These are phyloP conservation scores for Marchantia paleacea DNA, from an alignment of 225 moss, liverwort and hornwort genomes.

Conservation along the genomic window DNA sequence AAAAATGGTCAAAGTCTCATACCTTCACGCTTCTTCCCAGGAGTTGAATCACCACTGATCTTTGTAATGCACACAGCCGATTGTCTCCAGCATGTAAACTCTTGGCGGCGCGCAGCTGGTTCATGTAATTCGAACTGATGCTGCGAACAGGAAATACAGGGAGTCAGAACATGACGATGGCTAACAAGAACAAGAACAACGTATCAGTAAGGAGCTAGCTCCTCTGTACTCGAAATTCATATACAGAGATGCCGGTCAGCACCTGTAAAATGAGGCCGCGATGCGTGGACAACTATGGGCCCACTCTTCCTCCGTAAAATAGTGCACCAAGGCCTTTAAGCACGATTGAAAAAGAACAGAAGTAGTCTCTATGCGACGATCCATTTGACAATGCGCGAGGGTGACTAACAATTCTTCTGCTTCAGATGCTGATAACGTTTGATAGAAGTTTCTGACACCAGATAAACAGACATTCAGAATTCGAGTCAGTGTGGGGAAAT, in stretches of 20 bases:
- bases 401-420: conserved; percentile 24
- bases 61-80: conserved; percentile 31
- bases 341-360: conserved; percentile 23
- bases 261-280: conserved; percentile 34
- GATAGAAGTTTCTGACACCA: conserved; percentile 24
- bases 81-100: conserved; percentile 26
- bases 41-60: conserved; percentile 25
- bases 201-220: background rate
- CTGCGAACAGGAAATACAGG: conserved; percentile 15
- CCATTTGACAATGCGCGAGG: conserved; percentile 35
- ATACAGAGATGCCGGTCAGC: background rate
- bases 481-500: background rate
- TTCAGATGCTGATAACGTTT: conserved; percentile 21
- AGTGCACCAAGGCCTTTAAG: conserved; percentile 27
- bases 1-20: background rate
- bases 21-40: conserved; percentile 22
- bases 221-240: background rate
- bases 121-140: conserved; percentile 22
- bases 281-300: conserved; percentile 18
- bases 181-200: background rate
- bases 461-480: background rate
- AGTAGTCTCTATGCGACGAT: conserved; percentile 21
- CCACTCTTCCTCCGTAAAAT: conserved; percentile 42
- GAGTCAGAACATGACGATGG: background rate
- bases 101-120: conserved; percentile 30